phyloP scores from a whole-genome alignment of 768 basidiomycete species.

The Mycena polygramma region DNA sequence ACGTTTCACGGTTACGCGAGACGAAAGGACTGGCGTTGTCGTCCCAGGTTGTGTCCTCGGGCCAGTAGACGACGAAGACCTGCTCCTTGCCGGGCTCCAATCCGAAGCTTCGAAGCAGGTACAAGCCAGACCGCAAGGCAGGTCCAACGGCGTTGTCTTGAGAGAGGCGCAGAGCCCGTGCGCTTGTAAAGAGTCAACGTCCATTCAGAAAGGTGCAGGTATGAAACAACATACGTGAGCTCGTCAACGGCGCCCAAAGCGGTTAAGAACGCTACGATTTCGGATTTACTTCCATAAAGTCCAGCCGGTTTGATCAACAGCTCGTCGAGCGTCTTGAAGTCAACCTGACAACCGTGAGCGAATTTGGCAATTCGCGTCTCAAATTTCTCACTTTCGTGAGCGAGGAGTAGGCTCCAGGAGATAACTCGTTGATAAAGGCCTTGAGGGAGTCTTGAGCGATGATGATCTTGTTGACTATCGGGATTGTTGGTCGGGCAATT shows the following conservation, averaged over 20 bases:
- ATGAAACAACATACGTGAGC: constrained; percentile 51
- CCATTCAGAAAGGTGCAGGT: not conserved
- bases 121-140: constrained; percentile 64
- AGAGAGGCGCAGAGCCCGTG: constrained; percentile 21
- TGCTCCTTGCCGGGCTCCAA: constrained; percentile 38
- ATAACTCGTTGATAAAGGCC: constrained; percentile 60
- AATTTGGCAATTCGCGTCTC: not conserved
- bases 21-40: constrained; percentile 59
- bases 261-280: constrained; percentile 61
- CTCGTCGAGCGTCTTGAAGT: constrained; percentile 65
- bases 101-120: constrained; percentile 49
- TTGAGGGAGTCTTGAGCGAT: constrained; percentile 65
- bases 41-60: constrained; percentile 70
- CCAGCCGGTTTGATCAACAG: constrained; percentile 63
- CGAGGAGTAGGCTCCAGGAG: constrained; percentile 64
- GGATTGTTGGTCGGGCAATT: constrained; percentile 5
- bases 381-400: constrained; percentile 53
- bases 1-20: constrained; percentile 66
- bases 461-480: constrained; percentile 70
- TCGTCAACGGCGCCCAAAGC: constrained; percentile 54
- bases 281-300: constrained; percentile 67
- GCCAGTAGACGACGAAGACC: constrained; percentile 71
- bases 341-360: constrained; percentile 47
- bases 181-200: constrained; percentile 1
- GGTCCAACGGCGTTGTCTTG: constrained; percentile 39